phyloP scores from a whole-genome alignment of 139 green algal genomes.

The Picochlorum sp. region DNA sequence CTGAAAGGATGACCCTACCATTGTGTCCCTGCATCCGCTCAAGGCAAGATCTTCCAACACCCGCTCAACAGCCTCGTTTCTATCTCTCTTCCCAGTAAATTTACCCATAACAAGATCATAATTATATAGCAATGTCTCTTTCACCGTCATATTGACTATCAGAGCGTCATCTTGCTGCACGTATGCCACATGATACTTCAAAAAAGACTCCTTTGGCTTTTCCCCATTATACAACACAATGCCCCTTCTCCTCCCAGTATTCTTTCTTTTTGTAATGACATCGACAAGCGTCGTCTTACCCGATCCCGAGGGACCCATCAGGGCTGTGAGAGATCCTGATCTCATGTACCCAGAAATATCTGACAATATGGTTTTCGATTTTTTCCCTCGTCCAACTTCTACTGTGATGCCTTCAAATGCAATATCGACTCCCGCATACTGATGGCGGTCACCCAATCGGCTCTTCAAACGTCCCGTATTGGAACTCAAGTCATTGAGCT shows the following conservation, averaged over 20 bases:
- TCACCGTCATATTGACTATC: slow-evolving; percentile 17
- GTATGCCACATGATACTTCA: slow-evolving; percentile 19
- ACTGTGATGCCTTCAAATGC: background rate
- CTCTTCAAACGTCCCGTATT: too few relatives aligned
- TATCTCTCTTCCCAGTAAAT: slow-evolving; percentile 28
- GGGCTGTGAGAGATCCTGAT: background rate
- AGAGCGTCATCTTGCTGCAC: slow-evolving; percentile 23
- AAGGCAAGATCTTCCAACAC: slow-evolving; percentile 15
- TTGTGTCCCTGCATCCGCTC: slow-evolving; percentile 8
- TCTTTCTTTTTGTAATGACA: slow-evolving; percentile 18
- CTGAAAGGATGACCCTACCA: slow-evolving; percentile 10
- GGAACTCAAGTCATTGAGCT: too few relatives aligned
- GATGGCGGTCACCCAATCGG: too few relatives aligned
- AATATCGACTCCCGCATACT: too few relatives aligned
- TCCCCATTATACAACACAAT: slow-evolving; percentile 14
- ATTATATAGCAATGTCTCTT: slow-evolving; percentile 79
- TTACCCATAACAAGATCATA: slow-evolving; percentile 61
- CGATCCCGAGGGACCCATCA: slow-evolving; percentile 35
- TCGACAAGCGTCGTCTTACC: slow-evolving; percentile 56
- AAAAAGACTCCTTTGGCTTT: background rate
- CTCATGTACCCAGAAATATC: background rate
- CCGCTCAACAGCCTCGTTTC: slow-evolving; percentile 24
- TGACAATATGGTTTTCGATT: slow-evolving; percentile 1
- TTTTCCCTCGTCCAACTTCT: background rate
- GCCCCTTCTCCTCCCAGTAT: slow-evolving; percentile 4